Conservation (phyloP, 257 asterid species). For the Solanum habrochaites region DNA sequence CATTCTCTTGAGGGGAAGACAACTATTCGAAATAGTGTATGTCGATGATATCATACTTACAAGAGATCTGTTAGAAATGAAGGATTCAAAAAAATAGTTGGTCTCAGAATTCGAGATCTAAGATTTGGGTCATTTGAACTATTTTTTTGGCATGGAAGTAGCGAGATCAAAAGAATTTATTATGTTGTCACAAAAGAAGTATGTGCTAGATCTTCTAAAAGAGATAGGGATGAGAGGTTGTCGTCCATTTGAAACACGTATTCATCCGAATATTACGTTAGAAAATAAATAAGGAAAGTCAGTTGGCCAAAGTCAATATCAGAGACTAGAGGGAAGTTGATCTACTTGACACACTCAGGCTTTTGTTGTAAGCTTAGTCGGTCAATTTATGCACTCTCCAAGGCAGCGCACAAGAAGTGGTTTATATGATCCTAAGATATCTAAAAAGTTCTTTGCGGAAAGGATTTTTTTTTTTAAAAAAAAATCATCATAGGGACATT, state of each 20-base stretch:
- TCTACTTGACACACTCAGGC: background rate
- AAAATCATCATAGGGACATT: background rate
- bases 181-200: background rate
- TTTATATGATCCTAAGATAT: background rate
- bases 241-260: background rate
- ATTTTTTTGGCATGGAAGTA: background rate
- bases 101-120: background rate
- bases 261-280: background rate
- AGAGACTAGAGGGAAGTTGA: background rate
- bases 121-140: background rate
- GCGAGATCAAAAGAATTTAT: background rate
- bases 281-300: background rate
- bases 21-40: background rate
- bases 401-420: background rate
- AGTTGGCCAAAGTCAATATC: background rate
- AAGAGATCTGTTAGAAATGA: background rate
- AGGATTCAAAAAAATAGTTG: background rate
- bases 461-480: background rate
- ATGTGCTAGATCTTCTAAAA: background rate
- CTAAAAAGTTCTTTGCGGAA: background rate
- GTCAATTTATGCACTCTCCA: background rate
- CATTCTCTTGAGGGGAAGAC: background rate
- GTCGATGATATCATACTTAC: background rate
- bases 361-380: background rate
- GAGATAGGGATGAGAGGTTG: background rate